Evolutionary conservation across 768 basidiomycete species (phyloP), one percentile per base, ranked within the genome.

Genomic region (Leccinum broughii): DNA sequence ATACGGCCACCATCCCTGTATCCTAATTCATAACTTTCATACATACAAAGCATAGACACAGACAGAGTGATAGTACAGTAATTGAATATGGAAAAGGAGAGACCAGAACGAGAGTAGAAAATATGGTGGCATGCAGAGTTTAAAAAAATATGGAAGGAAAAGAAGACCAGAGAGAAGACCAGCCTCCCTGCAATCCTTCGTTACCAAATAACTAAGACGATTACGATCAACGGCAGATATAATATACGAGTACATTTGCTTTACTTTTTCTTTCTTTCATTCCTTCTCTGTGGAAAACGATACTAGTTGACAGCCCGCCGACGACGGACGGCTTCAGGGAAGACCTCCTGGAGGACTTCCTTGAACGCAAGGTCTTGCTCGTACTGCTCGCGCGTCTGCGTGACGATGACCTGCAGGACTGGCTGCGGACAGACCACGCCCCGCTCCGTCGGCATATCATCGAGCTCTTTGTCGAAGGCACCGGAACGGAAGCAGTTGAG

Each of bases 401-500:
- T 74, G 37, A 74, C 74, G 60, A 74, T 74, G 7, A 74, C 74
- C 61, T 74, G 72, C 39, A 74, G 51, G 6, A 71, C 64, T 41
- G 66, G 73, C 62, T 68, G 66, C 2, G 62, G 24, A 30, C 55
- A 30, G 5, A 11, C 49, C 37, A 48, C 48, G 10, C 10, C 60
- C 32, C 64, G 44, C 59, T 74, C 71, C 22, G 54, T 61, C 55
- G 73, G 69, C 24, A 71, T 6, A 41, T 68, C 65, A 24, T 72
- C 69, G 11, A 69, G 51, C 0, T 78, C 72, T 50, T 68, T 64
- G 61, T 76, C 73, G 49, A 79, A 77, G 22, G 66, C 66, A 8
- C 56, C 64, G 15, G 67, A 69, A 24, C 68, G 61, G 55, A 78
- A 76, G 51, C 78, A 79, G 51, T 75, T 78, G 20, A 72, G 54